phyloP scores from a whole-genome alignment of 352 stramenopile species.

The Halophytophthora batemanensis region DNA sequence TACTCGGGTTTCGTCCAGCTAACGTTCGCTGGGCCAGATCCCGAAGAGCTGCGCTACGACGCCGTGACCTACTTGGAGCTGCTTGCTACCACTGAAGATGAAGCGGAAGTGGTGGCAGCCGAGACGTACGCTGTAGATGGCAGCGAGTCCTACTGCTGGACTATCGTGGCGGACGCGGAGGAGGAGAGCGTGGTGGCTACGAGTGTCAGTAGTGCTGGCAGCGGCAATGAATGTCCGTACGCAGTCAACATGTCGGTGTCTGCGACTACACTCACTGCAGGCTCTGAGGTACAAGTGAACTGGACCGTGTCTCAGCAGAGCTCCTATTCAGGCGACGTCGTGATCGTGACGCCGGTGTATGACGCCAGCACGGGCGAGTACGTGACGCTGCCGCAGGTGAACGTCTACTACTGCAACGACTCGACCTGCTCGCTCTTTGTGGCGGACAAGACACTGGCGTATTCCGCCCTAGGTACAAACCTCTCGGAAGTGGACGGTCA shows the following conservation, averaged over 20 bases:
- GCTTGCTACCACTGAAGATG: constrained; percentile 29
- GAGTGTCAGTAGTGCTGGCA: constrained; percentile 33
- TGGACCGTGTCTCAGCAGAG: constrained; percentile 31
- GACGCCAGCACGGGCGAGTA: constrained; percentile 23
- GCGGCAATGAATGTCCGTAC: constrained; percentile 45
- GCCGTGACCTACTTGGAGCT: constrained; percentile 53
- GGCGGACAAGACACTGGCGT: constrained; percentile 27
- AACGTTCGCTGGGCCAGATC: constrained; percentile 29
- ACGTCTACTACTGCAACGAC: constrained; percentile 47
- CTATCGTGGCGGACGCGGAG: constrained; percentile 25
- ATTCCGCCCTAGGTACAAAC: constrained; percentile 28
- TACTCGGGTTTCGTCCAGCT: constrained; percentile 45
- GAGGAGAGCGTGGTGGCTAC: constrained; percentile 15
- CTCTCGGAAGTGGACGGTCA: constrained; percentile 21
- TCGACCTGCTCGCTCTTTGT: constrained; percentile 45
- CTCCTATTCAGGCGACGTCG: constrained; percentile 9
- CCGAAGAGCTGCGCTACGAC: constrained; percentile 39
- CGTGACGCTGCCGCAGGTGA: constrained; percentile 36
- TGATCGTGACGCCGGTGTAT: constrained; percentile 38
- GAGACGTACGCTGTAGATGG: constrained; percentile 26
- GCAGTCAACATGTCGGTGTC: constrained; percentile 29
- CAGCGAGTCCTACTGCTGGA: constrained; percentile 46
- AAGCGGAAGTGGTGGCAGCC: constrained; percentile 16
- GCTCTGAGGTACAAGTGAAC: constrained; percentile 14
- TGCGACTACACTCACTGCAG: constrained; percentile 19